Evolutionary conservation across 805 yeast genomes (phyloP).

Genomic region (Lipomyces yamanashiensis): DNA sequence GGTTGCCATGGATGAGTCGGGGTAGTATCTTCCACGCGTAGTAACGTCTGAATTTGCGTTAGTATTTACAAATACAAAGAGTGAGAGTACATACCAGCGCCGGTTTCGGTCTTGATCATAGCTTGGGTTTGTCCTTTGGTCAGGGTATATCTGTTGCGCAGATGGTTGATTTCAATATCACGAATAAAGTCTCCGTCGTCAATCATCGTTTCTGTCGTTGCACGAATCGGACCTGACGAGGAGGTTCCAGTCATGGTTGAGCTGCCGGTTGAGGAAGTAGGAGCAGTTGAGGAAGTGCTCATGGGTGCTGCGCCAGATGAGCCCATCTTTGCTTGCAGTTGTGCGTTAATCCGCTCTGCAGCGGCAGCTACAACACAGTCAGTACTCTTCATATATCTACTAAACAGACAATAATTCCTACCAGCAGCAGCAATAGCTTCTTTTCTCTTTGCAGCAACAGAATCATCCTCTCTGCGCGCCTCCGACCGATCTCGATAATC

Average conservation of each 20-base stretch:
- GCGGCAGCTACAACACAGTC: constrained; percentile 38
- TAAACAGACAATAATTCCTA: background rate
- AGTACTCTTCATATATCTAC: background rate
- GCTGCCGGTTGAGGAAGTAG: background rate
- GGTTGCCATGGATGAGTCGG: constrained; percentile 44
- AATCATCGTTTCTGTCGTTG: constrained; percentile 13
- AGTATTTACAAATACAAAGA: background rate
- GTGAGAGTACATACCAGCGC: constrained; percentile 35
- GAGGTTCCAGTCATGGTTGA: background rate
- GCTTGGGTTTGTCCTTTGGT: constrained; percentile 45
- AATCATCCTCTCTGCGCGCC: background rate
- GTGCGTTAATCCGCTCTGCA: constrained; percentile 46
- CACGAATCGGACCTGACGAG: constrained; percentile 3
- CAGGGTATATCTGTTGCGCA: constrained; percentile 45
- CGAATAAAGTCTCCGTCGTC: constrained; percentile 37
- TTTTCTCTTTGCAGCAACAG: constrained; percentile 25
- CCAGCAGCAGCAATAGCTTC: constrained; percentile 43
- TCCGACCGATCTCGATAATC: background rate
- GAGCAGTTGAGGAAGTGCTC: background rate
- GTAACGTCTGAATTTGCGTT: constrained; percentile 36
- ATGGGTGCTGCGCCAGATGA: constrained; percentile 3
- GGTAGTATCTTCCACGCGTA: constrained; percentile 46
- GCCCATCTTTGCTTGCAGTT: constrained; percentile 32
- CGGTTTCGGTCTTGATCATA: constrained; percentile 42
- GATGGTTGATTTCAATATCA: constrained; percentile 45